Evolutionary conservation across 2,329 filamentous ascomycete genomes (phyloP), one percentile per base, ranked within the genome.

Genomic region (Fusarium longipes): DNA sequence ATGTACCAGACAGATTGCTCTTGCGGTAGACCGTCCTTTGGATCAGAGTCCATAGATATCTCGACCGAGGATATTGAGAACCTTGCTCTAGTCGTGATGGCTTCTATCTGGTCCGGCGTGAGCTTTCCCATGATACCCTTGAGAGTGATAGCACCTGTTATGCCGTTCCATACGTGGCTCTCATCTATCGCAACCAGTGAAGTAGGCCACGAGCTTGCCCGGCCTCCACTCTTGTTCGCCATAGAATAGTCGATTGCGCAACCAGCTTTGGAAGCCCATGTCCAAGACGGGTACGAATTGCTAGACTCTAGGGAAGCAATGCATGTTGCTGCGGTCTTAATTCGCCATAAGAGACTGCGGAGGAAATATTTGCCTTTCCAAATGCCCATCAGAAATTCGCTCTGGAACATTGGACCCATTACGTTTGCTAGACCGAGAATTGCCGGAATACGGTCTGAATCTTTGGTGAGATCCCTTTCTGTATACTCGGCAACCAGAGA

Each of bases 41-140:
- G 9, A 32, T n/a, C 43, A 9, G 17, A 9, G 9, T 45, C 29
- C 15, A 45, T 32, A 11, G n/a, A 44, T 7, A 44, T 4, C 12
- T 20, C 11, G 25, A 3, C 5, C 12, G 0, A 14, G 12, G 8
- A 17, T n/a, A 15, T 7, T 8, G 20, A 44, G 20, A 12, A 7
- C 3, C 12, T 8, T 1, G 1, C 0, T n/a, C n/a, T 18, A 17
- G 25, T 3, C 2, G 4, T 3, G 3, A 32, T 18, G 7, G 2
- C 3, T n/a, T 45, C 18, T 5, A n/a, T 14, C 24, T 47, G 43
- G 12, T 11, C 14, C 10, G 29, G 7, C 4, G 43, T 47, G 29
- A 47, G 7, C 15, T 47, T 47, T 14, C 43, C 29, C 18, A 47
- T 9, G 1, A 29, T 18, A 0, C 43, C 20, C 15, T 47, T 47